Base-by-base conservation (phyloP, 2,329 filamentous ascomycete genomes). In the Cordyceps militaris region DNA sequence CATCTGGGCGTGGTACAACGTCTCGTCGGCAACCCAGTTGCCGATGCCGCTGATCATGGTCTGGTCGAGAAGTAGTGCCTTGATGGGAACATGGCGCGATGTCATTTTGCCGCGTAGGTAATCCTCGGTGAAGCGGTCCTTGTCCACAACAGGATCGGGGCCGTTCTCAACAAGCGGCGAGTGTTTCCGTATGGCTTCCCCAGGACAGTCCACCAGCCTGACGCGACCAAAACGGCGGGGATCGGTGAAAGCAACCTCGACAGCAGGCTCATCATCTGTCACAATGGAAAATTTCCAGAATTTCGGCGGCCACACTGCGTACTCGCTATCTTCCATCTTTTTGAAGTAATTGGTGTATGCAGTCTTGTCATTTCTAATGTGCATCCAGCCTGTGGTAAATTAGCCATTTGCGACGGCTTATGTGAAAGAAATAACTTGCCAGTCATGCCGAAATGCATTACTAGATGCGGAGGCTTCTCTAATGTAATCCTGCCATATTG, bases 1-100 rank as follows among this genome's bases (percentile, higher is more conserved):
- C 16, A 97, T 80, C 51, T 82, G 85, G 5, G 94, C 88, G 64
- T 97, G 87, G 67, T 92, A 99, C 53, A 99, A 76, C 7, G 96
- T 86, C 70, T 99, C 94, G 68, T 99, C 94, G 1, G 87, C 91
- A 56, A 99, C 93, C 93, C 93, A 99, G 68, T 97, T 97, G 0
- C 94, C 94, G 61, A 99, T 89, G 8, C 94, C 94, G 66, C 89
- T 94, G 61, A 97, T 88, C 69, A 88, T 88, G 19, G 84, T 80
- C 71, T 99, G 94, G 68, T 97, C 90, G 3, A 97, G 79, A 13
- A 99, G 76, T 21, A 97, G 77, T 0, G 91, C 89, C 70, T 97
- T 97, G 62, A 97, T 82, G 0, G 93, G 92, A 0, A 97, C 89
- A 65, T 84, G 89, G 56, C 93, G 91, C 58, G 80, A 83, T 51